Conservation (phyloP, 257 asterid species). For the Rhazya stricta region DNA sequence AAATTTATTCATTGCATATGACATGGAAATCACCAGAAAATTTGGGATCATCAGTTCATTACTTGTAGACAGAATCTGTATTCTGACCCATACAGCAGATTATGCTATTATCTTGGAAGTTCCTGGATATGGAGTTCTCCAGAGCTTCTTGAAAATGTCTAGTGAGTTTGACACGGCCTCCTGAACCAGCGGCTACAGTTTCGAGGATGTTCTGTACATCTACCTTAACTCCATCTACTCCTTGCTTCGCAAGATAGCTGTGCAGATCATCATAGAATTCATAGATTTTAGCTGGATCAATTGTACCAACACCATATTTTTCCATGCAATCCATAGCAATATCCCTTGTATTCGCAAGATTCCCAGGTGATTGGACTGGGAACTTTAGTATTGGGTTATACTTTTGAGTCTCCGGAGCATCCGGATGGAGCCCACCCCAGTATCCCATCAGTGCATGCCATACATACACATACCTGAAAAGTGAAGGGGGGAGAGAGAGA, state of each 20-base stretch:
- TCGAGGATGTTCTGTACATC: conserved; percentile 63
- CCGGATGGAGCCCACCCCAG: conserved; percentile 65
- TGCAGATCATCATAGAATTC: conserved; percentile 70
- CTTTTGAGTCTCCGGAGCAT: conserved; percentile 37
- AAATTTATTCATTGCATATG: not conserved
- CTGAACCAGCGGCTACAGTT: conserved; percentile 50
- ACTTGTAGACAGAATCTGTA: conserved; percentile 56
- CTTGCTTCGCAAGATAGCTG: conserved; percentile 50
- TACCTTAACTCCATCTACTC: conserved; percentile 75
- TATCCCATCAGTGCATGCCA: conserved; percentile 80
- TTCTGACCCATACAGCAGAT: conserved; percentile 61
- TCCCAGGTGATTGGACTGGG: conserved; percentile 60
- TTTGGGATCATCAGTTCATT: conserved; percentile 7
- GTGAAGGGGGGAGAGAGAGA: not conserved
- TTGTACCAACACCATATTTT: conserved; percentile 59
- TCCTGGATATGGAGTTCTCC: conserved; percentile 46
- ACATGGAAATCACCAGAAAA: not conserved
- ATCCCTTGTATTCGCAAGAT: conserved; percentile 44
- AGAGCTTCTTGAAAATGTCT: conserved; percentile 51
- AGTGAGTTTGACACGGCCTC: conserved; percentile 70
- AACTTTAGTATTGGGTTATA: conserved; percentile 55
- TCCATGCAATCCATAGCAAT: conserved; percentile 56
- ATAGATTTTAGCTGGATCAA: conserved; percentile 39
- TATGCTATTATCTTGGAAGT: conserved; percentile 47
- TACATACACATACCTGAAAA: conserved; percentile 44